Evolutionary conservation across 495 filamentous ascomycete species (phyloP).

Genomic region (Tirmania nivea): DNA sequence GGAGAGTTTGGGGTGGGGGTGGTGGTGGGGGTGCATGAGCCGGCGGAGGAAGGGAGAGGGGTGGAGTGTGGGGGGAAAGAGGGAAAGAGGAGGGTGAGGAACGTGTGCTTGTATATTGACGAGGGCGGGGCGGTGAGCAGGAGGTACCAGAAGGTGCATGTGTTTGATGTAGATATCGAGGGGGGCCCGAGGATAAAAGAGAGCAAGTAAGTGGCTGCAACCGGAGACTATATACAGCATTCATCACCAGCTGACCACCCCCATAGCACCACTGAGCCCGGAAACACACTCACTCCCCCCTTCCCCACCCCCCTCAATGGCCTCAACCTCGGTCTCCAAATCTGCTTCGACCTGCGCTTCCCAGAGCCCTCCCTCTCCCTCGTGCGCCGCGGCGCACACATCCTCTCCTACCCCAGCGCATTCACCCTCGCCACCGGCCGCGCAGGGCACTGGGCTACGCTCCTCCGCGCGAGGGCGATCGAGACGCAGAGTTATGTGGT

Average conservation of each 20-base stretch:
- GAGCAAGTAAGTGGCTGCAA: conserved; percentile 23
- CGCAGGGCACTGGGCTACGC: conserved; percentile 65
- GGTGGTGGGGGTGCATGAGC: conserved; percentile 29
- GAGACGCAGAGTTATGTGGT: conserved; percentile 77
- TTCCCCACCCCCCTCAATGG: conserved; percentile 52
- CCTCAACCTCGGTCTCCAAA: conserved; percentile 39
- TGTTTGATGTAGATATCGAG: conserved; percentile 52
- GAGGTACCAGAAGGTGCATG: conserved; percentile 55
- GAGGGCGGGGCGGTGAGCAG: conserved; percentile 37
- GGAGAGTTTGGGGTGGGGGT: conserved; percentile 86
- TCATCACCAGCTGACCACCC: not conserved
- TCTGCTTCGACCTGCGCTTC: conserved; percentile 85
- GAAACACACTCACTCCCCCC: conserved; percentile 29
- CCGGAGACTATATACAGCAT: not conserved
- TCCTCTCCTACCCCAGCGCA: conserved; percentile 73
- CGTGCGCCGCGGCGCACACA: conserved; percentile 41
- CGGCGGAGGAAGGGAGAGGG: not conserved
- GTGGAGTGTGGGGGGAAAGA: not conserved
- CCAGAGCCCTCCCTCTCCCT: conserved; percentile 53
- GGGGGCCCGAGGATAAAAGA: conserved; percentile 41
- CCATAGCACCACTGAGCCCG: conserved; percentile 21
- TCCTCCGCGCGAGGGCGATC: conserved; percentile 65
- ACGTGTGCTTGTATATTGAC: conserved; percentile 35
- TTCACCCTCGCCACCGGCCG: conserved; percentile 74
- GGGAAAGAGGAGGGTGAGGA: conserved; percentile 6